A percentile compares a stretch with the other conserved stretches of the same genome.
Evolutionary conservation across 768 basidiomycete species (phyloP).

Genomic region (Fomitopsis serialis): DNA sequence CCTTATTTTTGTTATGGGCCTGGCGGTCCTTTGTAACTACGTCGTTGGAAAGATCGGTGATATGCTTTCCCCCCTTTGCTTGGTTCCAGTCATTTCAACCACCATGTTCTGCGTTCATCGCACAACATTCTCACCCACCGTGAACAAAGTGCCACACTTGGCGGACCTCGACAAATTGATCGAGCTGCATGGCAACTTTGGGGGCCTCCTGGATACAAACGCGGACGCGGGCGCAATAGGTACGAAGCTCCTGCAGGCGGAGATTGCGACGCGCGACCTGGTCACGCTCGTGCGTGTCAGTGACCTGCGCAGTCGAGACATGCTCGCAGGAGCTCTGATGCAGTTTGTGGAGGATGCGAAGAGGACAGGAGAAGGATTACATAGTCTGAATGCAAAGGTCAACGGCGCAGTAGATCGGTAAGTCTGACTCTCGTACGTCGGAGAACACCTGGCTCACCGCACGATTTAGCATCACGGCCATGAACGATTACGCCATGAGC

Average conservation of each 20-base stretch:
- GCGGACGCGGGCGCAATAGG: constrained; percentile 54
- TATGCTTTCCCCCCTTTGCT: constrained; percentile 56
- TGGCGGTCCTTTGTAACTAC: constrained; percentile 38
- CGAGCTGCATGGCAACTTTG: constrained; percentile 58
- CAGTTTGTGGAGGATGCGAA: constrained; percentile 62
- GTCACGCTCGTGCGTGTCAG: constrained; percentile 58
- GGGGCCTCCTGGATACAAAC: constrained; percentile 54
- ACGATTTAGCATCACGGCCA: constrained; percentile 56
- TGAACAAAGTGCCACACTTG: constrained; percentile 25
- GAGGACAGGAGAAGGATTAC: constrained; percentile 50
- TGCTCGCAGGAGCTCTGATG: constrained; percentile 43
- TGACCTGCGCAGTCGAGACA: constrained; percentile 52
- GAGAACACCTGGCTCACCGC: not conserved
- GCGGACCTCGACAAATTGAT: constrained; percentile 60
- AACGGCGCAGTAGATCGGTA: constrained; percentile 71
- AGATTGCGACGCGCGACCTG: constrained; percentile 72
- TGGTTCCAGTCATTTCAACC: constrained; percentile 52
- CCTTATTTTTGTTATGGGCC: constrained; percentile 46
- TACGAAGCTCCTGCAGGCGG: constrained; percentile 68
- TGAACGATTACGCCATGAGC: constrained; percentile 65
- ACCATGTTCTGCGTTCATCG: constrained; percentile 42
- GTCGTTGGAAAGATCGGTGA: constrained; percentile 39
- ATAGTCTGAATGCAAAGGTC: constrained; percentile 61
- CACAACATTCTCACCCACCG: too few relatives aligned
- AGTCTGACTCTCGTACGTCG: constrained; percentile 17